Conservation (phyloP, 306 rosid species). For the Gleditsia sinensis region DNA sequence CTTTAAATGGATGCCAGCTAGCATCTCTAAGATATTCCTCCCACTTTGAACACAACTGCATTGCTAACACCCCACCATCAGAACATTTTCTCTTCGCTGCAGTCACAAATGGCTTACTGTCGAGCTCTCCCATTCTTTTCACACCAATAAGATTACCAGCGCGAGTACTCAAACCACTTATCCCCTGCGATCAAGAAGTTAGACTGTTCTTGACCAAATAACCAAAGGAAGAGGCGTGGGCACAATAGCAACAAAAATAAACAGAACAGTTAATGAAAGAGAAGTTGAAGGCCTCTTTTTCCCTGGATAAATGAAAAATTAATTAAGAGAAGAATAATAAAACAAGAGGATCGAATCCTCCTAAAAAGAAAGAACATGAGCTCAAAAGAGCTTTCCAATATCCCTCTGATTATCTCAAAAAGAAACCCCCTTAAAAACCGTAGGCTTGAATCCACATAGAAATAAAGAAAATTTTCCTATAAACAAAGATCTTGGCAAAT, state of each 20-base stretch:
- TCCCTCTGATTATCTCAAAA: no score
- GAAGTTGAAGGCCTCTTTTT: not conserved
- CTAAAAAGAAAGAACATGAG: no score
- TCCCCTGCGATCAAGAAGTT: not conserved
- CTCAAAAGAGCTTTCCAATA: no score
- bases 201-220: not conserved
- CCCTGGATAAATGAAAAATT: not conserved
- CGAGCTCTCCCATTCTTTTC: constrained; percentile 33
- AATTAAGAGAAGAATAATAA: not conserved
- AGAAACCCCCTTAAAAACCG: no score
- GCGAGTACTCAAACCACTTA: not conserved
- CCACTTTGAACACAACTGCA: constrained; percentile 41
- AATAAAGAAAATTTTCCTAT: not conserved
- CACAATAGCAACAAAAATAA: not conserved
- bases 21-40: constrained; percentile 67
- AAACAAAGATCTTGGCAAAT: no score
- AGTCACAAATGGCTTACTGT: constrained; percentile 46
- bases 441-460: not conserved
- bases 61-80: not conserved
- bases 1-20: constrained; percentile 81
- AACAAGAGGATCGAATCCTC: not conserved
- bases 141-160: not conserved
- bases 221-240: not conserved
- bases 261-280: not conserved
- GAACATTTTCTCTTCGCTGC: not conserved